These are phyloP conservation scores for Lathyrus oleraceus DNA, from an alignment of 306 rosid genomes.

Conservation along the genomic window DNA sequence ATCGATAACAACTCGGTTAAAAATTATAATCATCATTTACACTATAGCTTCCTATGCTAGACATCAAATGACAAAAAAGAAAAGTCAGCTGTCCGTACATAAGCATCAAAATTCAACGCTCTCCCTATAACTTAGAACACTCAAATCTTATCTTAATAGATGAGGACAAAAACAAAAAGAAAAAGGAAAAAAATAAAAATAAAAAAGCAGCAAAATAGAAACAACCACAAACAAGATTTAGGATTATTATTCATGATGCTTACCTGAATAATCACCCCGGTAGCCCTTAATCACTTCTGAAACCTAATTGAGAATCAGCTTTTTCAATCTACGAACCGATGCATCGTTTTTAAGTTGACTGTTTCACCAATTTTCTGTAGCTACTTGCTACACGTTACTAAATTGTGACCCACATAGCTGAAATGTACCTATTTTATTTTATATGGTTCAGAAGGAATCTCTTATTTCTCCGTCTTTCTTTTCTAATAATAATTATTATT, in stretches of 20 bases:
- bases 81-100: conserved; percentile 5
- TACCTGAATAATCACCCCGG: conserved; percentile 14
- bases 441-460: conserved; percentile 26
- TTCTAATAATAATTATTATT: conserved; percentile 28
- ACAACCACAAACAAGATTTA: conserved; percentile 4
- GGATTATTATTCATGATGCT: conserved; percentile 7
- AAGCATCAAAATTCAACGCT: conserved; percentile 4
- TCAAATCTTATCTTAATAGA: conserved; percentile 20
- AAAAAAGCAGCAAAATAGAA: conserved; percentile 18
- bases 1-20: conserved; percentile 38
- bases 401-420: conserved; percentile 25
- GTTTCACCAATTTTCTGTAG: conserved; percentile 21
- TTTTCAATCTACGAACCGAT: conserved; percentile 21
- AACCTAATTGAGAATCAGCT: conserved; percentile 12
- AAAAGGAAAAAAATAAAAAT: neutral
- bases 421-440: conserved; percentile 22
- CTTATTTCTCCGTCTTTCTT: conserved; percentile 26
- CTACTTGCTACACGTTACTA: conserved; percentile 23
- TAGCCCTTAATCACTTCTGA: conserved; percentile 4
- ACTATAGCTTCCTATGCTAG: conserved; percentile 19
- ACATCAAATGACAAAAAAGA: neutral
- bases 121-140: neutral
- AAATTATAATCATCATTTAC: conserved; percentile 26
- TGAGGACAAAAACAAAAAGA: conserved; percentile 5
- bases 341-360: conserved; percentile 29